phyloP scores from a whole-genome alignment of 2,329 filamentous ascomycete species.

The Xylaria sp. region DNA sequence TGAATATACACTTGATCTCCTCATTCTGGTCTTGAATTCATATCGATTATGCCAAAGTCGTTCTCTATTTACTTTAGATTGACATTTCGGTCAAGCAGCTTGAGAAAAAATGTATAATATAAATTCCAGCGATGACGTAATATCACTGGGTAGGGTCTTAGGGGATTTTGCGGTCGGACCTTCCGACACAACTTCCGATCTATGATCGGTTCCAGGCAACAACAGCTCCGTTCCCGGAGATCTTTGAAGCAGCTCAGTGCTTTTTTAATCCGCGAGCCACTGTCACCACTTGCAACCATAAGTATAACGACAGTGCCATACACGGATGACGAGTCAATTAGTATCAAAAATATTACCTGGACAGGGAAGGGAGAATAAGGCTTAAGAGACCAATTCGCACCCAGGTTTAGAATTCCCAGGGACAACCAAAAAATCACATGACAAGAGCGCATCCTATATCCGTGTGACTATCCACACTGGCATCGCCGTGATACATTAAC shows the following conservation, averaged over 20 bases:
- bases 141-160: background rate
- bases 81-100: background rate
- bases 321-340: background rate
- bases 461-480: background rate
- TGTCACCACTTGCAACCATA: background rate
- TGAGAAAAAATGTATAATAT: no score
- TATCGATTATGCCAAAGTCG: no score
- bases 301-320: background rate
- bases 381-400: slow-evolving; percentile 7
- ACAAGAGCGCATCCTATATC: background rate
- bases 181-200: background rate
- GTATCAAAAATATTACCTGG: background rate
- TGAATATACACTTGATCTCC: no score
- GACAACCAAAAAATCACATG: background rate
- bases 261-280: slow-evolving; percentile 9
- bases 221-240: slow-evolving; percentile 33
- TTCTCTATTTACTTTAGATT: background rate
- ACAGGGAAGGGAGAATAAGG: background rate
- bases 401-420: background rate
- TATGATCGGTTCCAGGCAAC: slow-evolving; percentile 13
- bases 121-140: background rate
- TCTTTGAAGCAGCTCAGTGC: slow-evolving; percentile 12
- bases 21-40: no score
- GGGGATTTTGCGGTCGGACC: background rate
- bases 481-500: background rate